Base-by-base conservation (phyloP, 2,329 filamentous ascomycete genomes). In the Curvularia sp. region DNA sequence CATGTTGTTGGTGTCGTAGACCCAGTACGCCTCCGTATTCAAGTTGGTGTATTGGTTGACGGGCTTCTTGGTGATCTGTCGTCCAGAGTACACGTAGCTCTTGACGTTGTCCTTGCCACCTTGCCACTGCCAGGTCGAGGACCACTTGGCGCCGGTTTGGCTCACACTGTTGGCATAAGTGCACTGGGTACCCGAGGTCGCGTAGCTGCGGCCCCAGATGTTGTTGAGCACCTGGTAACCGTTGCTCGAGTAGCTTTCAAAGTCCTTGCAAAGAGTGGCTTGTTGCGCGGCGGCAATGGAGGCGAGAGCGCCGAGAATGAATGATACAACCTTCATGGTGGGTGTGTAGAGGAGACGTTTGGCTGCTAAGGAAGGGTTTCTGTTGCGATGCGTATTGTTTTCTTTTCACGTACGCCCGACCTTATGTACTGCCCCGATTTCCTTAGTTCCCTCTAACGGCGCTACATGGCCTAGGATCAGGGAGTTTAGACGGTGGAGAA, bases 161-260 rank as follows among this genome's bases (percentile, higher is more conserved):
- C 62, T 62, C 5, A 61, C 60, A 38, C 63, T 64, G 3, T 67
- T 42, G 34, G 65, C 60, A 19, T 64, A 67, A 19, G 65, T 68
- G 57, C 69, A 70, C 39, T 69, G 66, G 4, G 42, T 57, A 7
- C 60, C 51, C 36, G 60, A 54, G 10, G 48, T 64, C 3, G 63
- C 63, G n/a, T 57, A 49, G 25, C 56, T 53, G 50, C 59, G 57
- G 47, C 66, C 67, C 67, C 66, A 70, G 43, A 64, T 57, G 60
- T 71, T 69, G 65, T 69, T 70, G 60, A 65, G 61, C 36, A 69
- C 58, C 42, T 67, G 57, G 42, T 69, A 70, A 15, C 68, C 65
- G 45, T 65, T 67, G 54, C 63, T 57, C 2, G 62, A 49, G 27
- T 59, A 65, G 57, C 67, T 67, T 19, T 52, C 55, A 49, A 66